Evolutionary conservation across 2,329 filamentous ascomycete species (phyloP).

Genomic region (Clonostachys solani): DNA sequence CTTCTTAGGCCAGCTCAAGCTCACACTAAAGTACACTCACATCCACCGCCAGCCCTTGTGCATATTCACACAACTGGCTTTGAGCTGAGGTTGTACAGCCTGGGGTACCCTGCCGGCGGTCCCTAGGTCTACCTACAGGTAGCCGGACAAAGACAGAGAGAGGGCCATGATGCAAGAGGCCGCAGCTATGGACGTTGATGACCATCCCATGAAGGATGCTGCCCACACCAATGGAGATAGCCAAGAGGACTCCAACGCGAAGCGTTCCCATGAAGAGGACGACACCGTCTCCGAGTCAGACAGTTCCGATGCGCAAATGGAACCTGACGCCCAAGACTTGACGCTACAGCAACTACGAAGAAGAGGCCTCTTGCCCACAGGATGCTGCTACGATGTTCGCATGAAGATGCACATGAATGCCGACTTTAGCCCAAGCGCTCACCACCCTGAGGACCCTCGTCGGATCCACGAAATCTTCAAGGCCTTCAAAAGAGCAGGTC

Average conservation of each 20-base stretch:
- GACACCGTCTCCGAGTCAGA: slow-evolving; percentile 20
- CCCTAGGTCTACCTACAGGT: no score
- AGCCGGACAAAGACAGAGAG: no score
- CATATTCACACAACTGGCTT: no score
- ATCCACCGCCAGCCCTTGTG: no score
- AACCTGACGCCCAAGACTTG: slow-evolving; percentile 28
- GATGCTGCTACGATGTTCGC: slow-evolving; percentile 84
- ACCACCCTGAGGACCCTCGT: slow-evolving; percentile 91
- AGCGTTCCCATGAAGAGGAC: slow-evolving; percentile 11
- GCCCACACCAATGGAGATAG: slow-evolving; percentile 7
- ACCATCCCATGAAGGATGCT: slow-evolving; percentile 37
- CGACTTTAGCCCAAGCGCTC: slow-evolving; percentile 66
- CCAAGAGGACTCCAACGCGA: slow-evolving; percentile 20
- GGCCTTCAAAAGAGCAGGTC: slow-evolving; percentile 75
- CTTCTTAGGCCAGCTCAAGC: no score
- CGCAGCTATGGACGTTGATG: slow-evolving; percentile 33
- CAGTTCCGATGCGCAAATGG: slow-evolving; percentile 25
- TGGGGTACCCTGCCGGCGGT: no score
- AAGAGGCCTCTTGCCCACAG: slow-evolving; percentile 59
- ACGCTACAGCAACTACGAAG: slow-evolving; percentile 30
- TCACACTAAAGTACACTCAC: no score
- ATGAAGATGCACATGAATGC: slow-evolving; percentile 96
- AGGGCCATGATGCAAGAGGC: slow-evolving; percentile 8
- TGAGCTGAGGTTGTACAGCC: no score
- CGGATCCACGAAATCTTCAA: slow-evolving; percentile 92